Percentiles rank a stretch among this genome's conserved stretches.
Evolutionary conservation across 495 filamentous ascomycete species (phyloP).

Genomic region (Aspergillus heteromorphus): DNA sequence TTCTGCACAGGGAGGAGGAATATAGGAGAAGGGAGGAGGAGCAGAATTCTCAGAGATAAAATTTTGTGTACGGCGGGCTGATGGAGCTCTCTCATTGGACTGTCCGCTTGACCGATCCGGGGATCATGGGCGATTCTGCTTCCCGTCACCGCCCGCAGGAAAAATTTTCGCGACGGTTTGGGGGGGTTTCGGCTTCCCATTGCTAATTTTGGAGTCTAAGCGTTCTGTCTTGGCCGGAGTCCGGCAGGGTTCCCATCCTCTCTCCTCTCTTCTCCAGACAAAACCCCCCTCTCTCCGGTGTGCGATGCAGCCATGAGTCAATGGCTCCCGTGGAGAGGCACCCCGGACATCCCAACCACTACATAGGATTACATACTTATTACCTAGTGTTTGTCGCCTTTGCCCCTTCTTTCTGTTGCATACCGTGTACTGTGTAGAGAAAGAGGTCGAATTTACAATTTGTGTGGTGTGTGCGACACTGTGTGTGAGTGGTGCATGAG

Average conservation of each 20-base stretch:
- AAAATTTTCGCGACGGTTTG: constrained; percentile 1
- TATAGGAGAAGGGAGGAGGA: constrained; percentile 11
- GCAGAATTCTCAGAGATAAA: constrained; percentile 20
- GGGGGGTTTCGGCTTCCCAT: background rate
- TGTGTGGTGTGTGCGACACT: background rate
- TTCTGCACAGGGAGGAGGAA: constrained; percentile 25
- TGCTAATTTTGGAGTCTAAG: background rate
- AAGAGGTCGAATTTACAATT: no score
- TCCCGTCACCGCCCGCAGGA: constrained; percentile 9
- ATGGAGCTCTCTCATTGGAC: constrained; percentile 25
- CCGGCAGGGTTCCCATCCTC: background rate
- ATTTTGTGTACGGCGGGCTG: constrained; percentile 23
- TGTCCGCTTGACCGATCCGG: constrained; percentile 20
- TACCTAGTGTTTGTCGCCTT: no score
- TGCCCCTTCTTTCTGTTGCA: no score
- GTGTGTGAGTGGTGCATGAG: background rate
- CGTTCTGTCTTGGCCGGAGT: background rate
- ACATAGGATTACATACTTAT: no score
- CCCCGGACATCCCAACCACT: no score
- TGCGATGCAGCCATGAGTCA: no score
- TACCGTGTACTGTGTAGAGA: no score
- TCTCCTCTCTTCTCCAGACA: background rate
- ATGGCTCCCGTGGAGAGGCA: no score
- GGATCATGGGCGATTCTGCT: constrained; percentile 18
- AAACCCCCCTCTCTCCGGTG: no score